Base-by-base conservation (phyloP, 805 yeast genomes). In the Candida incommunis region DNA sequence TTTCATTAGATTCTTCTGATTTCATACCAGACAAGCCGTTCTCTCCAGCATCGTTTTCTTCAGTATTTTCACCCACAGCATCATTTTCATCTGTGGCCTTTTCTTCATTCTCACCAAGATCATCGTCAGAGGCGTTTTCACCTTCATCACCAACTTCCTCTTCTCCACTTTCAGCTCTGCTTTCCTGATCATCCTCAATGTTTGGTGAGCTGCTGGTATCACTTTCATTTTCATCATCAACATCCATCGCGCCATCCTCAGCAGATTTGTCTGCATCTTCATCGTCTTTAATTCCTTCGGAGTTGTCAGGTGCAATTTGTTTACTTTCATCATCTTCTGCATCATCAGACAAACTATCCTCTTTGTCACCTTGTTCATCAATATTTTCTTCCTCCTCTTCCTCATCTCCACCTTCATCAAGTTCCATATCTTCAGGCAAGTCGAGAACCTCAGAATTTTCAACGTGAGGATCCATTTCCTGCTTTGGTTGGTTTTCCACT, bases 381-480 rank as follows among this genome's bases (percentile, higher is more conserved):
- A 62, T 57, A 31, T 56, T 60, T 26, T 56, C 65, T 35, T 58
- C 65, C 15, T 57, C 60, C 43, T 47, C 57, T 1, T 62, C 62
- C 1, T 68, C 75, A 9, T 78, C 88, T 3, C 72, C 80, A 22
- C 75, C 94, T n/a, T 79, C 78, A 56, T 90, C 97, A 24, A 90
- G 67, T 53, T 90, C 78, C 70, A 90, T 75, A 54, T 88, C 95
- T 15, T 92, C 97, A 0, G 97, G 96, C 23, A 90, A 68, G 21
- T 92, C 96, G 51, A 90, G 67, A 2, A 88, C 78, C 48, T 92
- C 97, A 3, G 78, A 69, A 58, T 92, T 95, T 18, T 88, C 90
- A 41, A 80, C 85, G 47, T 78, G 67, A 16, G 75, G 75, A 41
- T 85, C 94, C 43, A 84, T 60, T 47, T 80, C 77, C 43, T 82